Conservation (phyloP, 192 early-diverging fungal species). For the Allomyces macrogynus region DNA sequence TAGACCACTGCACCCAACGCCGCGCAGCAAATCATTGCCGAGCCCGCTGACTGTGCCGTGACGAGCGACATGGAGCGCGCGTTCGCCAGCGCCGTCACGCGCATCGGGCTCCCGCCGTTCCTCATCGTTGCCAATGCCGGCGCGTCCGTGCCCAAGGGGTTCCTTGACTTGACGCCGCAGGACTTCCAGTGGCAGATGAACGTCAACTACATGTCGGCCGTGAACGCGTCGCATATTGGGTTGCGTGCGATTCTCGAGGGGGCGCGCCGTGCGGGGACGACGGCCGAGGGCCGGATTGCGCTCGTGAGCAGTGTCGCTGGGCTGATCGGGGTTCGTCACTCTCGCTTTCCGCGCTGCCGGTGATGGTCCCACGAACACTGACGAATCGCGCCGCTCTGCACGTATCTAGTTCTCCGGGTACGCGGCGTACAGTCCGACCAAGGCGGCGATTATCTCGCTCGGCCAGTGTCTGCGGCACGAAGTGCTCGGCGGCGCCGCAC, state of each 20-base stretch:
- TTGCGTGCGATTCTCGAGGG: slow-evolving; percentile 12
- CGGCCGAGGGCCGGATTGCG: slow-evolving; percentile 12
- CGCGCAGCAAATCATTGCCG: not conserved
- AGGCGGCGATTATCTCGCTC: slow-evolving; percentile 20
- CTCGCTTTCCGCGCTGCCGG: no score
- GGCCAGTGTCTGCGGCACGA: slow-evolving; percentile 18
- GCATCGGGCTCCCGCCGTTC: not conserved
- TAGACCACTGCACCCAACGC: not conserved
- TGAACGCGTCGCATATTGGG: slow-evolving; percentile 6
- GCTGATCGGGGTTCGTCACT: slow-evolving; percentile 5
- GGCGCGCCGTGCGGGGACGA: slow-evolving; percentile 3
- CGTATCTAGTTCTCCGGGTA: slow-evolving; percentile 15
- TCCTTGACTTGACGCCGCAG: not conserved
- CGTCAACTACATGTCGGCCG: slow-evolving; percentile 18
- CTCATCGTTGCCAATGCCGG: not conserved
- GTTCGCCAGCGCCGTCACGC: not conserved
- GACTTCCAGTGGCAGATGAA: slow-evolving; percentile 14
- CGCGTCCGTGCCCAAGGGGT: not conserved
- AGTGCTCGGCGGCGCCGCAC: slow-evolving; percentile 6
- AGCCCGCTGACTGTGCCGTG: not conserved
- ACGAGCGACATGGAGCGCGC: not conserved
- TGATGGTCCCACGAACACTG: no score
- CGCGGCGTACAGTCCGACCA: slow-evolving; percentile 15
- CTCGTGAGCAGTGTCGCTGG: slow-evolving; percentile 18
- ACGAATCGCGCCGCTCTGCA: no score